A percentile compares a stretch with the other conserved stretches of the same genome.
Evolutionary conservation across 768 basidiomycete species (phyloP).

Genomic region (Amanita pallidorosea): DNA sequence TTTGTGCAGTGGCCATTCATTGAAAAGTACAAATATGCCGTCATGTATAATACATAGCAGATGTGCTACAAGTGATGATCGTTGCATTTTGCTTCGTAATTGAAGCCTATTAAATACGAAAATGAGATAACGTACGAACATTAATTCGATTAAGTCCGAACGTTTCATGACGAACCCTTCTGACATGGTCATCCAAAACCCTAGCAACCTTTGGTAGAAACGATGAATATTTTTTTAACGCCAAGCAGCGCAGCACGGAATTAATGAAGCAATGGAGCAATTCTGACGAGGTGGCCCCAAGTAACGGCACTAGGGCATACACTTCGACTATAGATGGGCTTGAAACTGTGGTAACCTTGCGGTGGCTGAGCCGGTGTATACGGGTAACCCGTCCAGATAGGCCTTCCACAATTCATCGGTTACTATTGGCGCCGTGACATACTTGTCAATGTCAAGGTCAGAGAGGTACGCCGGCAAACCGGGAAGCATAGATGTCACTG

Average conservation of each 20-base stretch:
- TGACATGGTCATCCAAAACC: no score
- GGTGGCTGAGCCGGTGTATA: slow-evolving; percentile 30
- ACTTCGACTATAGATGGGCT: slow-evolving; percentile 34
- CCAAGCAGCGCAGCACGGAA: not conserved
- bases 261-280: not conserved
- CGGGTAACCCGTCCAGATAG: slow-evolving; percentile 28
- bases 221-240: no score
- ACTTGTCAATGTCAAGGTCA: slow-evolving; percentile 35
- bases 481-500: slow-evolving; percentile 32
- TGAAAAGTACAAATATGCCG: not conserved
- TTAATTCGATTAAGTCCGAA: no score
- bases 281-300: not conserved
- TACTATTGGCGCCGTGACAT: slow-evolving; percentile 42
- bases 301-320: not conserved
- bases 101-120: not conserved
- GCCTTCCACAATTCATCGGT: slow-evolving; percentile 39
- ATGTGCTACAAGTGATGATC: not conserved
- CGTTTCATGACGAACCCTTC: no score
- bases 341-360: slow-evolving; percentile 27
- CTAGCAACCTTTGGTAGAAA: no score
- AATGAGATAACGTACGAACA: no score
- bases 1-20: not conserved
- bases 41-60: not conserved
- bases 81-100: no score
- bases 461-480: slow-evolving; percentile 29